Percentiles rank a stretch among this genome's conserved stretches.
Conservation (phyloP, 2,329 filamentous ascomycete genomes). For the Aurifilum marmelostoma region DNA sequence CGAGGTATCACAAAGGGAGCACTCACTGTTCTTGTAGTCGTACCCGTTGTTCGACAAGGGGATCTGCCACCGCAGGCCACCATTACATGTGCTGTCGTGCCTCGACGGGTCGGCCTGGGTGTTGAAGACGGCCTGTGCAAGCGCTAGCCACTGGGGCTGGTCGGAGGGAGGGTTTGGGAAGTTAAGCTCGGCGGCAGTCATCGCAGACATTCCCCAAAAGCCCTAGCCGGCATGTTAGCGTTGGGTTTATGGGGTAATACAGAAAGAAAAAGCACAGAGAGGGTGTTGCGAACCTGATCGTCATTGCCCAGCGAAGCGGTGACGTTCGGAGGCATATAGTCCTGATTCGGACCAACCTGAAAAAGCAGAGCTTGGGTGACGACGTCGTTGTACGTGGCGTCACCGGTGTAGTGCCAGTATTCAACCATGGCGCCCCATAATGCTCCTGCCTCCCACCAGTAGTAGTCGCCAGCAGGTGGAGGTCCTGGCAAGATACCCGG, state of each 20-base stretch:
- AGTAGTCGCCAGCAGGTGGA: conserved; percentile 60
- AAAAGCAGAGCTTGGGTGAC: conserved; percentile 60
- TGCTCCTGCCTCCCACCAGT: conserved; percentile 76
- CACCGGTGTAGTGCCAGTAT: conserved; percentile 71
- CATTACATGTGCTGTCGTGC: conserved; percentile 65
- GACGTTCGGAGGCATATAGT: conserved; percentile 79
- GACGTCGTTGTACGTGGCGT: conserved; percentile 63
- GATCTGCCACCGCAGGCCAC: conserved; percentile 84
- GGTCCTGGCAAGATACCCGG: conserved; percentile 62
- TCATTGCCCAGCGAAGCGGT: conserved; percentile 72
- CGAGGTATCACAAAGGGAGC: too few relatives aligned
- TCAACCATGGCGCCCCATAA: conserved; percentile 71
- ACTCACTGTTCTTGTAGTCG: conserved; percentile 61
- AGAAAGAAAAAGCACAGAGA: neutral
- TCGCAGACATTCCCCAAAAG: conserved; percentile 73
- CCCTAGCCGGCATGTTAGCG: conserved; percentile 46
- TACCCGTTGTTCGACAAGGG: conserved; percentile 82
- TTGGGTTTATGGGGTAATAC: too few relatives aligned
- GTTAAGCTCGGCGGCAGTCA: conserved; percentile 71
- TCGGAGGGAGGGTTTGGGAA: conserved; percentile 62
- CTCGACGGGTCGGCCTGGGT: conserved; percentile 75
- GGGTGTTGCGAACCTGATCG: conserved; percentile 60
- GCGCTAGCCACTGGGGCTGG: conserved; percentile 68
- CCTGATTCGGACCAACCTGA: conserved; percentile 72
- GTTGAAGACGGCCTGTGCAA: conserved; percentile 82